Evolutionary conservation across 2,329 filamentous ascomycete genomes (phyloP).

Genomic region (Arthrinium phaeospermum): DNA sequence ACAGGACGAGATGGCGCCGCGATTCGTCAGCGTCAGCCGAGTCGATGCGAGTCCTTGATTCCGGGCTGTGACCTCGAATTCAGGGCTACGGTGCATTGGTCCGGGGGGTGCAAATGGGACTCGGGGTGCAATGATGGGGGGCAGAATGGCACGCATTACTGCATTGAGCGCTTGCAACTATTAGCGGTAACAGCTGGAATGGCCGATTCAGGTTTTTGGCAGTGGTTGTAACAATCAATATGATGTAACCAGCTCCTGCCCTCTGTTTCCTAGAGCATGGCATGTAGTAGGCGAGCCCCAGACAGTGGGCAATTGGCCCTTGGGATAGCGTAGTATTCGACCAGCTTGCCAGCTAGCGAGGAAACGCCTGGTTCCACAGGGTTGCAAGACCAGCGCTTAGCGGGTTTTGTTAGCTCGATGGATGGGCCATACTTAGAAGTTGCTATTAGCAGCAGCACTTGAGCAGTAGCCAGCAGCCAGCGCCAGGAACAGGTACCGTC

Average conservation of each 20-base stretch:
- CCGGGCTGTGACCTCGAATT: background rate
- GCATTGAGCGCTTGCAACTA: conserved; percentile 1
- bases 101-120: background rate
- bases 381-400: conserved; percentile 15
- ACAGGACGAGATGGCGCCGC: conserved; percentile 14
- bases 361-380: conserved; percentile 17
- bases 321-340: conserved; percentile 1
- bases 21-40: conserved; percentile 16
- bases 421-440: background rate
- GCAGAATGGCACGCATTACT: conserved; percentile 4
- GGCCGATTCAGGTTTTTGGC: conserved; percentile 3
- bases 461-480: background rate
- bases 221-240: background rate
- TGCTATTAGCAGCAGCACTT: background rate
- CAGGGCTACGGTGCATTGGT: background rate
- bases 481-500: background rate
- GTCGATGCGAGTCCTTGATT: background rate
- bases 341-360: background rate
- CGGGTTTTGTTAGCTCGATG: conserved; percentile 9
- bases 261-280: conserved; percentile 8
- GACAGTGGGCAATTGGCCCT: conserved; percentile 14
- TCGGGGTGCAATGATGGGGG: background rate
- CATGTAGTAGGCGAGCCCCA: conserved; percentile 5
- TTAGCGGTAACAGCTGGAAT: conserved; percentile 11
- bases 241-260: conserved; percentile 9